Evolutionary conservation across 2,329 filamentous ascomycete species (phyloP), one percentile per base, ranked within the genome.

Genomic region (Pyrenochaeta sp.): DNA sequence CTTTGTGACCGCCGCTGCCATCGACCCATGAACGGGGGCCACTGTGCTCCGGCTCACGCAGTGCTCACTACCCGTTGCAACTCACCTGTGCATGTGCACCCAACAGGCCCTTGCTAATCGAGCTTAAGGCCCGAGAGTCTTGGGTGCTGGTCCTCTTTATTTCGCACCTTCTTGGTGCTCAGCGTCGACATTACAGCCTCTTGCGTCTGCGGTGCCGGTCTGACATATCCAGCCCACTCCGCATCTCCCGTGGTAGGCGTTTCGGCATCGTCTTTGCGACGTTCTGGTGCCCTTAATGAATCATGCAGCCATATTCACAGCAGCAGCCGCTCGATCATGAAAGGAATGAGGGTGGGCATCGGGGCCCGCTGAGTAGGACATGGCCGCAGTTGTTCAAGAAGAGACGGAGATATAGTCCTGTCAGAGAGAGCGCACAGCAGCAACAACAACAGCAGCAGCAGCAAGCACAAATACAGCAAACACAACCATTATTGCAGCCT

Each of bases 361-460:
- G 66, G 29, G 67, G 67, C 1, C 67, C 67, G 18, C 47, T 71
- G 30, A 69, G 66, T 45, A 64, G 66, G 51, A 67, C 66, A 45
- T 71, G 67, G 67, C 66, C 66, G 14, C 66, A 71, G 18, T 21
- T 71, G 10, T 69, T 71, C 57, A 71, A 71, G 31, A 71, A 71
- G 61, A 66, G 67, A 35, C 63, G 67, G 43, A 61, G 67, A 64
- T 66, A 68, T 52, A 71, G 67, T 54, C 67, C 67, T 6, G 62
- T 66, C 15, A 51, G 66, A 42, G 67, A 71, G 45, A 67, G 64
- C 45, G 66, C 57, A 7, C 64, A 64, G 11, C 55, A 63, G 42
- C 63, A 64, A 15, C 54, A 56, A 12, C 59, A 64, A 18, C 55
- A 61, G 18, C 51, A 55, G 9, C 60, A 58, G 29, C 50, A 51